These are phyloP conservation scores for Lepidium sativum DNA, from an alignment of 345 rosid species.

Conservation along the genomic window DNA sequence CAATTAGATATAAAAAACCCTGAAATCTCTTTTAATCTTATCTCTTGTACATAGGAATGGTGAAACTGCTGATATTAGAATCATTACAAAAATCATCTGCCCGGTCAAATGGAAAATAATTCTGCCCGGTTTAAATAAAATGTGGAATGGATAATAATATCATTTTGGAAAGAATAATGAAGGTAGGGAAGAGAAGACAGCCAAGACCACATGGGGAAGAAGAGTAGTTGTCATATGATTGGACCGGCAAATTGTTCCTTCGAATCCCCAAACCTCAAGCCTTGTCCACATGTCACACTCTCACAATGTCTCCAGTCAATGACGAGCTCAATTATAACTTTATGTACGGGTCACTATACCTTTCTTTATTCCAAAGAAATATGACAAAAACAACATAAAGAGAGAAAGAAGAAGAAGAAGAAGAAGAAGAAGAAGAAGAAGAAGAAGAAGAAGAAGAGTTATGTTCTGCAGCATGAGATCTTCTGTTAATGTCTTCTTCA, in stretches of 20 bases:
- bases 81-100: too few relatives aligned
- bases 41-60: too few relatives aligned
- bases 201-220: slow-evolving; percentile 13
- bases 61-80: too few relatives aligned
- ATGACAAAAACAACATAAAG: too few relatives aligned
- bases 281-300: slow-evolving; percentile 17
- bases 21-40: too few relatives aligned
- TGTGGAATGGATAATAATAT: too few relatives aligned
- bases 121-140: too few relatives aligned
- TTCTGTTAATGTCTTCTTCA: background rate
- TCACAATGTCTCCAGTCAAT: background rate
- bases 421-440: too few relatives aligned
- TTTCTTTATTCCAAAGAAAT: slow-evolving; percentile 10
- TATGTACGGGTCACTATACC: background rate
- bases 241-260: slow-evolving; percentile 22
- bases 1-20: too few relatives aligned
- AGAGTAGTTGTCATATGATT: slow-evolving; percentile 1
- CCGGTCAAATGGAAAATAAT: too few relatives aligned
- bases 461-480: slow-evolving; percentile 5
- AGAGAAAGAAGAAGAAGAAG: too few relatives aligned
- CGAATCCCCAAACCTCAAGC: slow-evolving; percentile 11
- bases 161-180: background rate
- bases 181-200: slow-evolving; percentile 7
- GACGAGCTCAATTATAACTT: slow-evolving; percentile 10
- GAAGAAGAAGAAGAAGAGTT: background rate